These are phyloP conservation scores for Aspergillus sclerotiicarbonarius DNA, from an alignment of 495 filamentous ascomycete genomes.

Conservation along the genomic window DNA sequence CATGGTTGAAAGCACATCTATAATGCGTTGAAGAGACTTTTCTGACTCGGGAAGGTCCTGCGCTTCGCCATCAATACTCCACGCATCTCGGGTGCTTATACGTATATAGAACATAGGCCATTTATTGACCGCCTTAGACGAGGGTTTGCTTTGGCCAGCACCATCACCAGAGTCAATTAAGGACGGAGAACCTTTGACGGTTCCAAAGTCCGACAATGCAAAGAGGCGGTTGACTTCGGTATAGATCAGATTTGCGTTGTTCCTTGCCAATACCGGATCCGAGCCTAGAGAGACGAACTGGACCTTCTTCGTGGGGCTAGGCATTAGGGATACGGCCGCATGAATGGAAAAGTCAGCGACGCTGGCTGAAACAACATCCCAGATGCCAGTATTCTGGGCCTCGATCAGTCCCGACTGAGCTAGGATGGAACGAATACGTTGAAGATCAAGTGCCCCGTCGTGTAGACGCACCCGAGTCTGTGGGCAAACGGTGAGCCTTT, in stretches of 20 bases:
- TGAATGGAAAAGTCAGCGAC: constrained; percentile 56
- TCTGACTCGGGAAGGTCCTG: constrained; percentile 41
- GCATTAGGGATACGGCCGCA: constrained; percentile 68
- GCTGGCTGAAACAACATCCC: constrained; percentile 67
- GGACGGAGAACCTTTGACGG: constrained; percentile 35
- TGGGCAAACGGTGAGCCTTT: constrained; percentile 32
- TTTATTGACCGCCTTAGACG: constrained; percentile 67
- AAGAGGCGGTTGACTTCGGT: constrained; percentile 79
- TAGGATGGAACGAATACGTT: constrained; percentile 53
- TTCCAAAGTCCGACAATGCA: constrained; percentile 73
- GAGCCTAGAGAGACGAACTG: constrained; percentile 82
- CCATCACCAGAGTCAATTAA: not conserved
- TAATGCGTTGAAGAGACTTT: constrained; percentile 47
- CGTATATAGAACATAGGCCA: constrained; percentile 92
- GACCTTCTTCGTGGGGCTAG: constrained; percentile 64
- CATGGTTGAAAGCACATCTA: constrained; percentile 62
- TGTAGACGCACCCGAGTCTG: not conserved
- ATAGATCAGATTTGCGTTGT: constrained; percentile 65
- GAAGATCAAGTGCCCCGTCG: constrained; percentile 23
- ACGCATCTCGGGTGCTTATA: constrained; percentile 42
- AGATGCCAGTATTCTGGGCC: constrained; percentile 48
- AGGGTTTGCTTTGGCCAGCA: constrained; percentile 30
- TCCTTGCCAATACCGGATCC: constrained; percentile 50
- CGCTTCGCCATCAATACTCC: constrained; percentile 14
- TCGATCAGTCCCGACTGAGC: constrained; percentile 62